Evolutionary conservation across 768 basidiomycete species (phyloP), one percentile per base, ranked within the genome.

Genomic region (Gloeophyllum trabeum): DNA sequence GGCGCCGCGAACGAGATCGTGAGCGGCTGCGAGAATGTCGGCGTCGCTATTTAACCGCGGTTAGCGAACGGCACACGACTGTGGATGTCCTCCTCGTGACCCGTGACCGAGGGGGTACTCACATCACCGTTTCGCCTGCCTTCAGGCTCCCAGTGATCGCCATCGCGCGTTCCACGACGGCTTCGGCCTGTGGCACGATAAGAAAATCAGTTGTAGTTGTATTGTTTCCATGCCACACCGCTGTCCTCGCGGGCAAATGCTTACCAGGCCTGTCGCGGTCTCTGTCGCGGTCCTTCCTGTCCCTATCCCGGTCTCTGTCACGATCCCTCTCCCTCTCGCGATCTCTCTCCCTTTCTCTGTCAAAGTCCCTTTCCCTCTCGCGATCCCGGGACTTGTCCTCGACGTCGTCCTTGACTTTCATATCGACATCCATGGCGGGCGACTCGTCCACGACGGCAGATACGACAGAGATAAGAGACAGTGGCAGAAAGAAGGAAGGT

Each of bases 131-230:
- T 78, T 23, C 86, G 78, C 56, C 79, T 71, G 24, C 81, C 70
- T n/a, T 76, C 84, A 0, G 86, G 85, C 51, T 89, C 87, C 85
- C 85, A 89, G 51, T 89, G 85, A 60, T 90, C 86, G 28, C 73
- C 70, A 40, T 62, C 61, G n/a, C n/a, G n/a, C n/a, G 53, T 54
- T 26, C 55, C 58, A 25, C 66, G 62, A 35, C 67, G 56, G 28
- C 66, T 69, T 59, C 56, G 72, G 64, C 51, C 73, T 71, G 60
- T 41, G 43, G 57, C n/a, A n/a, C n/a, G n/a, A n/a, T n/a, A n/a
- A n/a, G n/a, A n/a, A n/a, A n/a, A n/a, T n/a, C n/a, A n/a, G n/a
- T n/a, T n/a, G n/a, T n/a, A n/a, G n/a, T n/a, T n/a, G n/a, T n/a
- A n/a, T n/a, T n/a, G n/a, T n/a, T n/a, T n/a, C n/a, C n/a, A n/a